These are phyloP conservation scores for Miscanthus sacchariflorus DNA, from an alignment of 202 grass and related monocot genomes.

Conservation along the genomic window DNA sequence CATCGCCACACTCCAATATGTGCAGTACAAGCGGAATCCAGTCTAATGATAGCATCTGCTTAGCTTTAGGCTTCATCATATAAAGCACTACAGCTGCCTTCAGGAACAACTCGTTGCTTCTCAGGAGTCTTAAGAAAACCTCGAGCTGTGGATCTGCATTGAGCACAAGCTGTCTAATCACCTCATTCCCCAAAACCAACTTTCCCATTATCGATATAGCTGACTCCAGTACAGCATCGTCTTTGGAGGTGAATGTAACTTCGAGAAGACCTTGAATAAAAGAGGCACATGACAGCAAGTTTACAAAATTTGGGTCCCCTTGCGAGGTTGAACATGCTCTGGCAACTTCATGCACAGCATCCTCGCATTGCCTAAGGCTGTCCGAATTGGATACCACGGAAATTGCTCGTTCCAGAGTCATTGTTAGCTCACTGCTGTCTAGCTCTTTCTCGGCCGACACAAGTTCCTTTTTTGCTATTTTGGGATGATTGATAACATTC, in stretches of 20 bases:
- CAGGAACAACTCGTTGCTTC: constrained; percentile 72
- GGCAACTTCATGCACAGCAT: constrained; percentile 77
- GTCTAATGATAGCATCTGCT: constrained; percentile 95
- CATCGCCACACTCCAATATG: constrained; percentile 84
- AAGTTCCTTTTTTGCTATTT: constrained; percentile 63
- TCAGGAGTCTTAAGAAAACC: constrained; percentile 90
- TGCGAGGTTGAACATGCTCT: constrained; percentile 68
- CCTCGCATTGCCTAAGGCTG: constrained; percentile 72
- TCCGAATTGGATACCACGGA: constrained; percentile 77
- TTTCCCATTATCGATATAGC: constrained; percentile 84
- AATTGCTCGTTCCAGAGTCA: constrained; percentile 81
- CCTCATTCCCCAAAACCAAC: constrained; percentile 70
- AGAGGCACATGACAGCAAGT: constrained; percentile 68
- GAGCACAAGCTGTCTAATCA: constrained; percentile 83
- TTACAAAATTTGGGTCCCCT: constrained; percentile 55
- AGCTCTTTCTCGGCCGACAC: constrained; percentile 53
- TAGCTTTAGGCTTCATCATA: constrained; percentile 91
- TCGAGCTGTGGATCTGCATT: constrained; percentile 97
- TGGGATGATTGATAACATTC: constrained; percentile 71
- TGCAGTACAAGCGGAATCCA: constrained; percentile 84
- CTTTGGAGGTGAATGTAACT: constrained; percentile 93
- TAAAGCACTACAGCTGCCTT: constrained; percentile 81
- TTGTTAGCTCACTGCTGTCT: constrained; percentile 43
- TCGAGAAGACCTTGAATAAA: constrained; percentile 96
- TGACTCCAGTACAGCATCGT: constrained; percentile 81